A percentile compares a stretch with the other conserved stretches of the same genome.
Evolutionary conservation across 2,329 filamentous ascomycete species (phyloP).

Genomic region (Seiridium unicorne): DNA sequence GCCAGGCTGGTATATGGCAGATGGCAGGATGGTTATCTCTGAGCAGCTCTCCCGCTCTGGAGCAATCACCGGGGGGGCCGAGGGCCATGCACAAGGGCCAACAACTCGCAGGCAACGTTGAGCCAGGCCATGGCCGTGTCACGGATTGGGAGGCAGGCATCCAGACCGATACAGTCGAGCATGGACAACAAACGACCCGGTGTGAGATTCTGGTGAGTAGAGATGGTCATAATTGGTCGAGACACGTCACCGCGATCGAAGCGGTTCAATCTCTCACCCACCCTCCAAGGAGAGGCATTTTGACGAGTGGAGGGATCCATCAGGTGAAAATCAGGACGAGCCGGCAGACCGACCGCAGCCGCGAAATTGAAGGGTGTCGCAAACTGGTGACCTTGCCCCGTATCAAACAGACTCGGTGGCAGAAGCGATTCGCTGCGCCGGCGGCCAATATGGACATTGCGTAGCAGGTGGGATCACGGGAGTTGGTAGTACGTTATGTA

Average conservation of each 20-base stretch:
- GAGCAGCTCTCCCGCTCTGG: no score
- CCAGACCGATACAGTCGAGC: slow-evolving; percentile 3
- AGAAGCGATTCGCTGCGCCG: background rate
- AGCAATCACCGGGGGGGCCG: no score
- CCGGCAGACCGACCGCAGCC: background rate
- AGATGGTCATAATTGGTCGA: slow-evolving; percentile 1
- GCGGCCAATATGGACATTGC: background rate
- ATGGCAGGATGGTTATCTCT: no score
- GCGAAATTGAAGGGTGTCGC: background rate
- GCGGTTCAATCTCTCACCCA: slow-evolving; percentile 2
- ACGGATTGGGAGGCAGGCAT: background rate
- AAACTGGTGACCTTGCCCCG: background rate
- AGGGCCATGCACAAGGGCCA: background rate
- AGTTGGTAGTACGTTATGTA: no score
- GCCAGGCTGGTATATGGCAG: no score
- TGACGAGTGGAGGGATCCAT: background rate
- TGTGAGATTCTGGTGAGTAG: slow-evolving; percentile 11
- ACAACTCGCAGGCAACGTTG: background rate
- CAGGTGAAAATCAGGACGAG: background rate
- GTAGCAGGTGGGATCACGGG: no score
- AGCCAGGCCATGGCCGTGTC: background rate
- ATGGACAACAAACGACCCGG: slow-evolving; percentile 10
- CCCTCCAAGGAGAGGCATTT: background rate
- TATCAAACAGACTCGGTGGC: background rate
- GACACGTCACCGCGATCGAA: slow-evolving; percentile 10